Base-by-base conservation (phyloP, 768 basidiomycete genomes). In the Mycena haematopus region DNA sequence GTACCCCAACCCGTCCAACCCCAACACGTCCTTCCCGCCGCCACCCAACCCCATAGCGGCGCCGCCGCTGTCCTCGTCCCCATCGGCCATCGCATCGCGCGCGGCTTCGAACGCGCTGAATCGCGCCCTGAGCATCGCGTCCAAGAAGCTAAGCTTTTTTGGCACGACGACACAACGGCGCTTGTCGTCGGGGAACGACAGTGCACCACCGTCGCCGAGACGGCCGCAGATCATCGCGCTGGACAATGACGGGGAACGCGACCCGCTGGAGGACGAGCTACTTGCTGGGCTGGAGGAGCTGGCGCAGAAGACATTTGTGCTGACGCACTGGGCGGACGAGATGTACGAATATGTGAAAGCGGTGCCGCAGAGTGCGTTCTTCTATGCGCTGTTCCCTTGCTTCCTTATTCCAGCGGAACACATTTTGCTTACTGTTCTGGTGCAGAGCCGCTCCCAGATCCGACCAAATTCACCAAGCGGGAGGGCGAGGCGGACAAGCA, bases 321-420 rank as follows among this genome's bases (percentile, higher is more conserved):
- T 99, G 61, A 91, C 92, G 59, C 90, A 92, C 63, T 96, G 95
- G 87, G 97, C 92, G 22, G 96, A 99, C 67, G 91, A 95, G 80
- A 90, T 97, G 85, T 92, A 93, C 69, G 92, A 93, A 69, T 88
- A 87, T 70, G 91, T 95, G 27, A 93, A 93, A 73, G 90, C 87
- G 17, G 80, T 92, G 36, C 91, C 93, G 22, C 88, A 92, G 75
- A 93, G 91, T 93, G 68, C 42, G 91, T 82, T 27, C 58, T 36
- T 15, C n/a, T n/a, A n/a, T n/a, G n/a, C n/a, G n/a, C n/a, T n/a
- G n/a, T n/a, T 25, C 58, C 36, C 35, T 56, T 45, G 35, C 24
- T 57, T 54, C 35, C 25, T 29, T 21, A 21, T 45, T 33, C 21
- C 22, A 31, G 29, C 9, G 9, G 29, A 31, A 31, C 22, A n/a